Conservation (phyloP, 2,329 filamentous ascomycete genomes). For the Penicillium sp. region DNA sequence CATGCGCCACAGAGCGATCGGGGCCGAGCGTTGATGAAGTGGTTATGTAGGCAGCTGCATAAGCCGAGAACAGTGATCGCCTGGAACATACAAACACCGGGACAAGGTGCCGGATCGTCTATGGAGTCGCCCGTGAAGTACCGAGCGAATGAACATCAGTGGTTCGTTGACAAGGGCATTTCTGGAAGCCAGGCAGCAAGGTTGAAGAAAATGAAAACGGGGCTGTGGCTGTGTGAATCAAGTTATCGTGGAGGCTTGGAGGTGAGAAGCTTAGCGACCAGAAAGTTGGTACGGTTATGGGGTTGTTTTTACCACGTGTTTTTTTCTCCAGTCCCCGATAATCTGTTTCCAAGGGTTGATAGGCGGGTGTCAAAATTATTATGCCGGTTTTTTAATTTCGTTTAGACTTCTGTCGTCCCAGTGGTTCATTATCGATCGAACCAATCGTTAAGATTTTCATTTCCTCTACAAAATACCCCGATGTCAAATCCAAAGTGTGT, state of each 20-base stretch:
- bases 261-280: not conserved
- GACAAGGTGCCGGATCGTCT: constrained; percentile 7
- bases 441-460: not conserved
- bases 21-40: not conserved
- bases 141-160: constrained; percentile 13
- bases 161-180: not conserved
- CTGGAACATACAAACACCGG: not conserved
- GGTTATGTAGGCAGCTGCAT: not conserved
- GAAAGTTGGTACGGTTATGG: not conserved
- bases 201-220: constrained; percentile 4
- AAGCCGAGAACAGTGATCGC: not conserved
- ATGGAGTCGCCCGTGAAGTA: constrained; percentile 8
- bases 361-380: not conserved
- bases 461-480: not conserved
- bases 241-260: not conserved
- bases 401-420: not conserved
- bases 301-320: not conserved
- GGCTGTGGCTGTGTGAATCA: constrained; percentile 17
- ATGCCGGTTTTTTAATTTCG: not conserved
- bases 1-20: not conserved
- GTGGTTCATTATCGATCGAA: too few species aligned
- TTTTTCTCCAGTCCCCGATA: too few species aligned
- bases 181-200: constrained; percentile 19
- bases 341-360: not conserved
- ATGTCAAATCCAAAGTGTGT: not conserved